Evolutionary conservation across 306 rosid species (phyloP).

Genomic region (Senna tora): DNA sequence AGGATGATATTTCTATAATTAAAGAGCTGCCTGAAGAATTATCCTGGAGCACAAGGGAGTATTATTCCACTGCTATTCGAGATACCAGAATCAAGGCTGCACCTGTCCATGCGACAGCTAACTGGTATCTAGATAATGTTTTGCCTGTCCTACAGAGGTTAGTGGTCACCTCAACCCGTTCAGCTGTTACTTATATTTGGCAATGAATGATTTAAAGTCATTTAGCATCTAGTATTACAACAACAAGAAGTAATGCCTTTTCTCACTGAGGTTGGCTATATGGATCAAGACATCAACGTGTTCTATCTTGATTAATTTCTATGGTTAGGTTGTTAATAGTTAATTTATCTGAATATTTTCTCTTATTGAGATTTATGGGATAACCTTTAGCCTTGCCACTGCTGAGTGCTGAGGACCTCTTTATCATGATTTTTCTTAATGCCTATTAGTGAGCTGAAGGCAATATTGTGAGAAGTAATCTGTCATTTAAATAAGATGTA

Average conservation of each 20-base stretch:
- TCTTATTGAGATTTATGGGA: too few species aligned
- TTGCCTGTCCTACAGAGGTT: constrained; percentile 78
- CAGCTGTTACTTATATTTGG: constrained; percentile 10
- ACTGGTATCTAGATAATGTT: constrained; percentile 70
- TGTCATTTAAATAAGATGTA: background rate
- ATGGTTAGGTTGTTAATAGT: too few species aligned
- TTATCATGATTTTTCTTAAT: too few species aligned
- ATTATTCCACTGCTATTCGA: constrained; percentile 64
- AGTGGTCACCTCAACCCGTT: constrained; percentile 46
- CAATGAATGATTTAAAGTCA: constrained; percentile 11
- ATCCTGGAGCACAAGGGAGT: constrained; percentile 74
- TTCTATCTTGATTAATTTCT: too few species aligned
- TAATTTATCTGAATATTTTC: too few species aligned
- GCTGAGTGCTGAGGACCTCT: too few species aligned
- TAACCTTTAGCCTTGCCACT: too few species aligned
- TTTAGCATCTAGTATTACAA: background rate
- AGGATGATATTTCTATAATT: constrained; percentile 65
- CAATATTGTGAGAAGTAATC: background rate
- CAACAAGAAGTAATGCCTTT: too few species aligned
- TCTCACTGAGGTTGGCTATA: too few species aligned
- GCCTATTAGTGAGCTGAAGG: too few species aligned
- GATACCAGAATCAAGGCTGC: constrained; percentile 66
- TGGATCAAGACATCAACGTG: too few species aligned
- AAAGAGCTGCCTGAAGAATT: constrained; percentile 68
- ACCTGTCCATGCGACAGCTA: constrained; percentile 70